These are phyloP conservation scores for Agrostemma githago DNA, from an alignment of 148 eudicot species.

Conservation along the genomic window DNA sequence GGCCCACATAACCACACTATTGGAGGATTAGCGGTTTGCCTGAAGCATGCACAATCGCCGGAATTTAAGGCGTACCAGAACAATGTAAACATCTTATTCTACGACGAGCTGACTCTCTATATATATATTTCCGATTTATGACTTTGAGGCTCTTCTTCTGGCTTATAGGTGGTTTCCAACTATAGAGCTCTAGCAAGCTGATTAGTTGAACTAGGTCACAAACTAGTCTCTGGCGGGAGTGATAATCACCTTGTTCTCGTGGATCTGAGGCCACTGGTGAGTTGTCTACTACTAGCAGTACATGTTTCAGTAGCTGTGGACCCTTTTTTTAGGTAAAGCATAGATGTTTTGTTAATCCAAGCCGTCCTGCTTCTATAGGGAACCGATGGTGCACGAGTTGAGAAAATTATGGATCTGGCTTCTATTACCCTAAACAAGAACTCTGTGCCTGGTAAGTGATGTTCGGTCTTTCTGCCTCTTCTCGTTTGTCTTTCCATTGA, in stretches of 20 bases:
- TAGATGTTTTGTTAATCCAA: constrained; percentile 5
- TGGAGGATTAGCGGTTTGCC: constrained; percentile 81
- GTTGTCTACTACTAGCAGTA: constrained; percentile 15
- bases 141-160: background rate
- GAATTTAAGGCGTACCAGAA: constrained; percentile 74
- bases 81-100: constrained; percentile 36
- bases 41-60: constrained; percentile 74
- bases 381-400: constrained; percentile 77
- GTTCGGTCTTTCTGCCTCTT: background rate
- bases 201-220: constrained; percentile 68
- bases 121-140: background rate
- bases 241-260: constrained; percentile 92
- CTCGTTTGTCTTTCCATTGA: background rate
- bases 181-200: constrained; percentile 71
- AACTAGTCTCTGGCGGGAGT: constrained; percentile 82
- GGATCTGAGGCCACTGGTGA: constrained; percentile 79
- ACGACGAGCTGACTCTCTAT: background rate
- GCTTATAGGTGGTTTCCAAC: constrained; percentile 67
- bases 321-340: background rate
- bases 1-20: constrained; percentile 98
- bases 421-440: constrained; percentile 85
- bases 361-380: constrained; percentile 31
- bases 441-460: constrained; percentile 65
- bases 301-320: background rate
- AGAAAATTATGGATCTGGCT: constrained; percentile 80